A percentile compares a stretch with the other conserved stretches of the same genome.
phyloP scores from a whole-genome alignment of 2,329 filamentous ascomycete genomes.

The Neocucurbitaria cava region DNA sequence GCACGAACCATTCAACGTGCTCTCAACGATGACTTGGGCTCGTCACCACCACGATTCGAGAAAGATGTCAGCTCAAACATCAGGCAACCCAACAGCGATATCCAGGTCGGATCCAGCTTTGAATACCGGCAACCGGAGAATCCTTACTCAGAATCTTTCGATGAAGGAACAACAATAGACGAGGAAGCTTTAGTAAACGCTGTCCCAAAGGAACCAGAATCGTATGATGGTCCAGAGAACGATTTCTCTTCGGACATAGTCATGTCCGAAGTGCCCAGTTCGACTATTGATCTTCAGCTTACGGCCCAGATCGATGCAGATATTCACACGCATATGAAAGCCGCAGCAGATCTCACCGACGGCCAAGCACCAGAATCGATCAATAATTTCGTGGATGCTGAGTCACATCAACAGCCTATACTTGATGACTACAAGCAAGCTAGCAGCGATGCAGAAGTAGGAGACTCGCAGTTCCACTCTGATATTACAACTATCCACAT shows the following conservation, averaged over 20 bases:
- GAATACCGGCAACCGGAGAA: constrained; percentile 25
- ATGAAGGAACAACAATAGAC: constrained; percentile 44
- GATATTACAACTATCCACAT: neutral
- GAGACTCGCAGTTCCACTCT: constrained; percentile 23
- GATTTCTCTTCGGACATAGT: constrained; percentile 12
- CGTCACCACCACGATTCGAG: constrained; percentile 46
- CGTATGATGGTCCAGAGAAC: constrained; percentile 5
- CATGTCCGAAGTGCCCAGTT: constrained; percentile 38
- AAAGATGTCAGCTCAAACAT: constrained; percentile 5
- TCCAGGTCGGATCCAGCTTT: constrained; percentile 26
- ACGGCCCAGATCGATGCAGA: constrained; percentile 46
- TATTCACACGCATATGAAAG: constrained; percentile 29
- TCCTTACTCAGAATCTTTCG: constrained; percentile 31
- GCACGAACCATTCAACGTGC: constrained; percentile 28
- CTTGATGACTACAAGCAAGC: constrained; percentile 4
- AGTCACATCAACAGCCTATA: constrained; percentile 20
- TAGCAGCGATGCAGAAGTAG: constrained; percentile 29
- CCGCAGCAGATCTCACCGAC: constrained; percentile 3
- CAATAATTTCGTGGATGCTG: constrained; percentile 31
- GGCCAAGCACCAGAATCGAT: constrained; percentile 25
- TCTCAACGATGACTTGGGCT: constrained; percentile 38
- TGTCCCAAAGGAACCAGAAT: constrained; percentile 6
- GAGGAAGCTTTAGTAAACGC: constrained; percentile 31
- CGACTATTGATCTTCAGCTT: constrained; percentile 41
- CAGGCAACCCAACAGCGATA: constrained; percentile 3